Evolutionary conservation across 2,329 filamentous ascomycete genomes (phyloP), one percentile per base, ranked within the genome.

Genomic region (Colletotrichum tropicale): DNA sequence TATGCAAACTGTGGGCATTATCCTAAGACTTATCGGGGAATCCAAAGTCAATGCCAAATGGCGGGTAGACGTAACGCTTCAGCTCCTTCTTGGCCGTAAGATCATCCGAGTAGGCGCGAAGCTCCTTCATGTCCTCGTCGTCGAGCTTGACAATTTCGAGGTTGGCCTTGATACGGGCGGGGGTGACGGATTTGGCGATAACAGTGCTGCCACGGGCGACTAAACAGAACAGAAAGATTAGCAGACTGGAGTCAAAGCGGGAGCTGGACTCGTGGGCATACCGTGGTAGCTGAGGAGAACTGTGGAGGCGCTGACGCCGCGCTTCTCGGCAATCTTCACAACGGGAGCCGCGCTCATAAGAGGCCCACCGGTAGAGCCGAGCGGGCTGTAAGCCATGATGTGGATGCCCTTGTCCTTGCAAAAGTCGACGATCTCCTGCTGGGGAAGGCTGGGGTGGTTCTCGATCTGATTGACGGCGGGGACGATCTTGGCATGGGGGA

Each of bases 391-490:
- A 18, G 94, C 93, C 78, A 94, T 93, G 81, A 95, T 86, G 80
- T 94, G 90, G 76, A 96, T 94, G 72, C 91, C 91, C 84, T 94
- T 93, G 74, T 88, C 86, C 75, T 89, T 89, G 88, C 93, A 95
- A 79, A 92, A 89, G 77, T 94, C 90, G 76, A 94, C 91, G 76
- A 95, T 91, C 77, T 95, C 92, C 79, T 94, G 89, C 85, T 96
- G 93, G 3, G 93, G 93, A 13, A 94, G 89, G 8, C 89, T 89
- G 16, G 93, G 93, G 86, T 94, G 92, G 87, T 94, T 94, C 84
- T 95, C 93, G 81, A 94, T 94, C 86, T 94, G 93, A 86, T 94
- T 94, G 81, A 92, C 90, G 73, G 91, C 92, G 8, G 93, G 93
- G 10, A 91, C 85, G 78, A 94, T 88, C 56, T 81, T 86, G 77